Evolutionary conservation across 345 rosid genomes (phyloP), one percentile per base, ranked within the genome.

Genomic region (Brassica cretica): DNA sequence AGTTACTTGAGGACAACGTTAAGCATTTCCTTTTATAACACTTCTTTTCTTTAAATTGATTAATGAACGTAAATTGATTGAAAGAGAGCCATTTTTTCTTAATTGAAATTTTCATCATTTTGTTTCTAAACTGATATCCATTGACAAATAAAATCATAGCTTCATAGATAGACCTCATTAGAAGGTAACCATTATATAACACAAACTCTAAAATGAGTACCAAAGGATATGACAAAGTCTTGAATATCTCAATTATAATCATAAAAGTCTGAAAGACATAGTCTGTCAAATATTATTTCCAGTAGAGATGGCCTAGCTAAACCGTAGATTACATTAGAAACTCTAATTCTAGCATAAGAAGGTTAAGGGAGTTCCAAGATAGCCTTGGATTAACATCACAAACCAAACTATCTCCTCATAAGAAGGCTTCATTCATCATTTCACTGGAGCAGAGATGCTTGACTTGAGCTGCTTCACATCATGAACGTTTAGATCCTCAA

Each of bases 1-100:
- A 87, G 63, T 67, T 84, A 70, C 86, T 89, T 75, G 95, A 92
- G 81, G 89, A 87, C 41, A 41, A 14, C 53, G 53, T 44, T 46
- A 46, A 46, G 53, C 53, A 46, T 3, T 46, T 46, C 53, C 53
- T 44, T 6, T 44, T 44, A 44, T 44, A 44, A 44, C 15, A 44
- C 56, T 49, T 49, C 8, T 14, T 49, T 46, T 49, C 2, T 5
- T 49, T 49, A 49, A 49, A 49, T 49, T 49, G 18, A 49, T 49
- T 49, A 7, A 49, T 49, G 55, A 14, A 49, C 55, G 7, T 49
- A 49, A 49, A 49, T 49, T 49, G 56, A 49, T 49, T 49, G 18
- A 49, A 49, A 44, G 46, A 46, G 55, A 49, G 56, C 56, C 56
- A 49, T 49, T 49, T 46, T 12, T 5, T 49, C 56, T 14, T 49